Conservation (phyloP, 202 grass and related monocot genomes). For the Setaria viridis region DNA sequence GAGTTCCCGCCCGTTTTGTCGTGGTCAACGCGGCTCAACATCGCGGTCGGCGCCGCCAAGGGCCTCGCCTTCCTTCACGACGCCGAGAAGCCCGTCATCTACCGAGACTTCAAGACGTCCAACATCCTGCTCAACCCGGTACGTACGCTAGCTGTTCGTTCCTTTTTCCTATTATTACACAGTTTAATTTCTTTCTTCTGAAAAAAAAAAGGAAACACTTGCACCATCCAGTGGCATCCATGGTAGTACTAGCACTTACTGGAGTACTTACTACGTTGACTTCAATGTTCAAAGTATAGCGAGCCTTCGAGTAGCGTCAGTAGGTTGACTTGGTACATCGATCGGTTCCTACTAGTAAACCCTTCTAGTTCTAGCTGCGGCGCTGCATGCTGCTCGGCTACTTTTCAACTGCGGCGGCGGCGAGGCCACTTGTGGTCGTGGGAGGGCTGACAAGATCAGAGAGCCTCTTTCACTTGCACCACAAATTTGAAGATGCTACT, state of each 20-base stretch:
- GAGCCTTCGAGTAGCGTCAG: background rate
- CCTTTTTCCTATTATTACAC: no score
- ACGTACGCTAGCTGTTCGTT: background rate
- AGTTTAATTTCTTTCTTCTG: no score
- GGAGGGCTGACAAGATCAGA: background rate
- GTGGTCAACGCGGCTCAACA: slow-evolving; percentile 67
- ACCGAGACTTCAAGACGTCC: slow-evolving; percentile 78
- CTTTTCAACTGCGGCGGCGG: background rate
- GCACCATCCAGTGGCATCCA: no score
- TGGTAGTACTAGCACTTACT: no score
- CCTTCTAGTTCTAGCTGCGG: background rate
- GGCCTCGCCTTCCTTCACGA: slow-evolving; percentile 73
- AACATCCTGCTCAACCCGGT: slow-evolving; percentile 73
- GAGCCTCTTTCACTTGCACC: background rate
- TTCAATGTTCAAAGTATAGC: background rate
- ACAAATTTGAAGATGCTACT: background rate
- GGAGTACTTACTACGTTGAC: no score
- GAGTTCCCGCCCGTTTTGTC: slow-evolving; percentile 47
- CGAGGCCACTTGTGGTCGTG: slow-evolving; percentile 2
- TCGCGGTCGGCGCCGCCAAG: slow-evolving; percentile 68
- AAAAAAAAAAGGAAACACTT: no score
- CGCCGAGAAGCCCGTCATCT: slow-evolving; percentile 73
- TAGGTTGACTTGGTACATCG: background rate
- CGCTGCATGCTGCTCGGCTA: no score
- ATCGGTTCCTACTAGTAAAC: background rate